These are phyloP conservation scores for Mycosphaerella sp. DNA, from an alignment of 2,329 filamentous ascomycete species.

Conservation along the genomic window DNA sequence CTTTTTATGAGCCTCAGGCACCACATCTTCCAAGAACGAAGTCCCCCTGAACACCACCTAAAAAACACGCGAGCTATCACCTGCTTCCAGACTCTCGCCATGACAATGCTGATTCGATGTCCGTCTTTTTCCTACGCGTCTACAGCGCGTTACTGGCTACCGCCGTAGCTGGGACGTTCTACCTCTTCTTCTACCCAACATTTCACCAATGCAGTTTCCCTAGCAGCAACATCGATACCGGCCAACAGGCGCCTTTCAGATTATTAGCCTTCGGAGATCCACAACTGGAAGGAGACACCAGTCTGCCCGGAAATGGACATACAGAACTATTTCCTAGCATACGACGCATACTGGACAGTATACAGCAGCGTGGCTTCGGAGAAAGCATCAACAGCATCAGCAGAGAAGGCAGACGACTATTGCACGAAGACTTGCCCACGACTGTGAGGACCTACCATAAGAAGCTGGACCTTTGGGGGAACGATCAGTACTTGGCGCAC, in stretches of 20 bases:
- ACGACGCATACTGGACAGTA: constrained; percentile 14
- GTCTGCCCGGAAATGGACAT: constrained; percentile 53
- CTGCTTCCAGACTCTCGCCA: neutral
- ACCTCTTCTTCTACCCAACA: constrained; percentile 82
- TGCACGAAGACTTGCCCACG: constrained; percentile 57
- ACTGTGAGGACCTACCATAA: constrained; percentile 65
- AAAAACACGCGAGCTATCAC: no score
- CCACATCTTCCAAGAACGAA: no score
- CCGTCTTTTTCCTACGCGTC: constrained; percentile 40
- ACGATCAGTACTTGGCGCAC: constrained; percentile 91
- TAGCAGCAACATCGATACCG: constrained; percentile 16
- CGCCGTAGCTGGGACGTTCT: constrained; percentile 62
- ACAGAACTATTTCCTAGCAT: constrained; percentile 42
- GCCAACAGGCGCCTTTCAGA: constrained; percentile 63
- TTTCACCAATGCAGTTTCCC: constrained; percentile 79
- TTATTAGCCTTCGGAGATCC: constrained; percentile 85
- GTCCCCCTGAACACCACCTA: no score
- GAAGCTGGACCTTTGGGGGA: constrained; percentile 79
- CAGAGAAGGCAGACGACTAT: constrained; percentile 21
- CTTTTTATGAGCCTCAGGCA: no score
- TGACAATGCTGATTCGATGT: constrained; percentile 21
- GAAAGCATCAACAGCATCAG: constrained; percentile 9
- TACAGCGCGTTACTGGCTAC: constrained; percentile 54
- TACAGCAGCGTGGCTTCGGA: constrained; percentile 8
- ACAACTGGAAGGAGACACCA: constrained; percentile 87